Conservation (phyloP, 129 eudicot genomes). For the Saussurea involucrata region DNA sequence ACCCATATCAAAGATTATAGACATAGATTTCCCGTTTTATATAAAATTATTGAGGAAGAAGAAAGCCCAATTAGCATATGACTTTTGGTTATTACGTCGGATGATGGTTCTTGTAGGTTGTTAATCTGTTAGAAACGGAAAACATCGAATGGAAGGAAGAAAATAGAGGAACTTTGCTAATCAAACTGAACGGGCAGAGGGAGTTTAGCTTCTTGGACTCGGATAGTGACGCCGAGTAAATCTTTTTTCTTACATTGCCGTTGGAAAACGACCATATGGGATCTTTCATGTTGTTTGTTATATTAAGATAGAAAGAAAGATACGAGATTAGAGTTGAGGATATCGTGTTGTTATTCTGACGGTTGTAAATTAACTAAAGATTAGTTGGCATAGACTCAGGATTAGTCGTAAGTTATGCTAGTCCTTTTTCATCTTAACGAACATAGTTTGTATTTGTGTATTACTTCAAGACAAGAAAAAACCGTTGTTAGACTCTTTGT, state of each 20-base stretch:
- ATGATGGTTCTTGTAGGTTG: conserved; percentile 48
- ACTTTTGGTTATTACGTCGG: no score
- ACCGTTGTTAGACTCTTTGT: no score
- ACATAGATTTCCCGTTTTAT: no score
- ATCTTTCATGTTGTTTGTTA: conserved; percentile 16
- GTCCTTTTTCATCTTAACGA: background rate
- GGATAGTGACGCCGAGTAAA: conserved; percentile 68
- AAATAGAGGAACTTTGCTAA: conserved; percentile 78
- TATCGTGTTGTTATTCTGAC: background rate
- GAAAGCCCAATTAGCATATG: no score
- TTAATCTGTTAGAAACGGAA: conserved; percentile 62
- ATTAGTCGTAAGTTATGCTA: conserved; percentile 30
- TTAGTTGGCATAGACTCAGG: conserved; percentile 10
- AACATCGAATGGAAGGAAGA: conserved; percentile 78
- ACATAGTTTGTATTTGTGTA: conserved; percentile 10
- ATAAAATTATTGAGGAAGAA: no score
- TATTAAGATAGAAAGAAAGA: background rate
- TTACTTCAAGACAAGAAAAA: background rate
- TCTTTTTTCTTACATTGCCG: background rate
- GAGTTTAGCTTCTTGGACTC: conserved; percentile 83
- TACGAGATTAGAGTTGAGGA: background rate
- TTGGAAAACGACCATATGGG: background rate
- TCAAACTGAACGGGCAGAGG: conserved; percentile 71
- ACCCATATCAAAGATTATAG: no score
- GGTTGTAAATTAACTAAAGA: conserved; percentile 15